A percentile compares a stretch with the other conserved stretches of the same genome.
Evolutionary conservation across 257 asterid species (phyloP).

Genomic region (Solanum paucissectum): DNA sequence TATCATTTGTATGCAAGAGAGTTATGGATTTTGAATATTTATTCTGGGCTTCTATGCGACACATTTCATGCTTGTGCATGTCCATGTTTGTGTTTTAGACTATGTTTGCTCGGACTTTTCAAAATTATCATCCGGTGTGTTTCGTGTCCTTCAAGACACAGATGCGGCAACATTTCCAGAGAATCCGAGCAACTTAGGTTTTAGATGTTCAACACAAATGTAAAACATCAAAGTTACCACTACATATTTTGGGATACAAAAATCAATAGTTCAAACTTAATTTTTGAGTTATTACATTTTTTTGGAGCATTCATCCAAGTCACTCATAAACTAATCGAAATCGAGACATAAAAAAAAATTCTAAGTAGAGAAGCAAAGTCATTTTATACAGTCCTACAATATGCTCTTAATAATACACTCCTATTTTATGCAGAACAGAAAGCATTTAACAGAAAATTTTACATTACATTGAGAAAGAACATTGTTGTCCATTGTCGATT

Average conservation of each 20-base stretch:
- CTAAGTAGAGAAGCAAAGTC: not conserved
- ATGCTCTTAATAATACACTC: not conserved
- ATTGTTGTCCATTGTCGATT: not conserved
- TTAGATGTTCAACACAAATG: not conserved
- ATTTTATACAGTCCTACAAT: not conserved
- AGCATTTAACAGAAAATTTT: not conserved
- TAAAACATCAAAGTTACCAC: not conserved
- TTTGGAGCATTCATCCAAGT: not conserved
- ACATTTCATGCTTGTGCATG: not conserved
- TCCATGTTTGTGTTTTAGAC: not conserved
- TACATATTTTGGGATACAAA: not conserved
- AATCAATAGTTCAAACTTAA: not conserved
- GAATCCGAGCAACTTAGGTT: not conserved
- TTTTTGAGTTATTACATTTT: not conserved
- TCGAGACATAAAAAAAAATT: not conserved
- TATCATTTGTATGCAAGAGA: too few relatives aligned
- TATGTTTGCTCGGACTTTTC: too few relatives aligned
- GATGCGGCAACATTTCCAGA: fast-evolving
- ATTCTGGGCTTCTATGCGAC: not conserved
- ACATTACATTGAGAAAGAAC: not conserved
- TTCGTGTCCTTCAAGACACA: too few relatives aligned
- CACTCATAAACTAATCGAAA: not conserved
- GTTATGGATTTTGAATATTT: too few relatives aligned
- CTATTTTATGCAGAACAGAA: not conserved
- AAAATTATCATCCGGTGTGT: too few relatives aligned